These are phyloP conservation scores for Botrytis squamosa DNA, from an alignment of 2,329 filamentous ascomycete genomes.

Conservation along the genomic window DNA sequence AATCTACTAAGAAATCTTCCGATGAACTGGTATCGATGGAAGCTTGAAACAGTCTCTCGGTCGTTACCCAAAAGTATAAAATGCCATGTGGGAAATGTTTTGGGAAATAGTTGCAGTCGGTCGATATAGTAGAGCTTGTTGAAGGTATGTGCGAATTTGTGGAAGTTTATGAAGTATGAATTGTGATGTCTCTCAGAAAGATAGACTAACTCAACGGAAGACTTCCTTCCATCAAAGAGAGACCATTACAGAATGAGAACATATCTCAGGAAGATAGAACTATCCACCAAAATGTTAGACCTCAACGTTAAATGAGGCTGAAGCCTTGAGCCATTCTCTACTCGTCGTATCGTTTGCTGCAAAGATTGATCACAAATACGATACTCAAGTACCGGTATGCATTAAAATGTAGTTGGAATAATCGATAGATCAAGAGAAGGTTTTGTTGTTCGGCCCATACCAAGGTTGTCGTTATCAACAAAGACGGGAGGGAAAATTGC, in stretches of 20 bases:
- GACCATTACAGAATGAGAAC: background rate
- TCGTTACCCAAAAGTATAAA: background rate
- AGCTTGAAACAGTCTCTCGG: background rate
- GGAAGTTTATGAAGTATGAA: background rate
- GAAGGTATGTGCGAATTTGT: background rate
- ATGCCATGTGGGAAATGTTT: background rate
- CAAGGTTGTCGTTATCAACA: conserved; percentile 6
- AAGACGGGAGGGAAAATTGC: background rate
- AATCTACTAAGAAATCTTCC: background rate
- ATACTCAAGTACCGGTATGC: background rate
- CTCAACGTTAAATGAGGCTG: background rate
- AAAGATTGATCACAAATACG: background rate
- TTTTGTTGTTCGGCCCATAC: background rate
- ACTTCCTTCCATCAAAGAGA: background rate
- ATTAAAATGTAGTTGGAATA: background rate
- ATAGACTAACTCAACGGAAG: background rate
- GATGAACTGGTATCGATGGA: conserved; percentile 3
- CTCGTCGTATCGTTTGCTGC: too few relatives aligned
- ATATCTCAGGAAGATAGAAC: background rate
- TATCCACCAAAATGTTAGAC: background rate
- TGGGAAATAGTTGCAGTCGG: background rate
- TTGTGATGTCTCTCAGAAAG: background rate
- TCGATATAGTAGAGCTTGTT: background rate
- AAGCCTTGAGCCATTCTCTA: background rate
- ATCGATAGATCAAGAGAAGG: background rate